Base-by-base conservation (phyloP, 768 basidiomycete species). In the Wakefieldia striispora region DNA sequence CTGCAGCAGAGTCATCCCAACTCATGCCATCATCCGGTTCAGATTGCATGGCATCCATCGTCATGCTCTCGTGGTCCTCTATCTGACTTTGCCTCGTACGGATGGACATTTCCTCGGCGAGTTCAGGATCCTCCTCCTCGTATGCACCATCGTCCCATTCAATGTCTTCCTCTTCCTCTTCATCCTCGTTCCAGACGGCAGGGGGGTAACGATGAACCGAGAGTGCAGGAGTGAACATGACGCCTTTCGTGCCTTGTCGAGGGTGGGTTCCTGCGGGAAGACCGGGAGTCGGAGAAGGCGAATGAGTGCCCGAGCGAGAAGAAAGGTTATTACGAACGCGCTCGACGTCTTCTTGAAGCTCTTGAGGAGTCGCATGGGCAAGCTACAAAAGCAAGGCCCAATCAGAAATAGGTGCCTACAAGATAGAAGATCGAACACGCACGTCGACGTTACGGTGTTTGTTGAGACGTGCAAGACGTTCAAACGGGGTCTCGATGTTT, bases 401-500 rank as follows among this genome's bases (percentile, higher is more conserved):
- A 29, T 54, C 26, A 44, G 43, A 24, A 20, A 43, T 0, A 8
- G 3, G 13, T 19, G 23, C 27, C 47, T 33, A 33, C 33, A 33
- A 33, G 23, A 44, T 29, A 19, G 57, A 33, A 43, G 11, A 11
- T 14, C 1, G 21, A 39, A 17, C 12, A 75, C 91, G 63, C 68
- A 95, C 93, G 67, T 98, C 95, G 46, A 98, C 88, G 67, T 99
- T 99, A 26, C 95, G 80, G 64, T 97, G 93, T 66, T 97, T 97
- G 74, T 99, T 98, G 47, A 98, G 76, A 49, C 97, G 75, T 0
- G 97, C 97, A 6, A 98, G 80, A 31, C 97, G 81, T 65, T 99
- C 97, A 60, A 93, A 97, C 0, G 97, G 97, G 0, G 97, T 99
- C 68, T 99, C 97, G 57, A 99, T 97, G 67, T 97, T 98, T 72